phyloP scores from a whole-genome alignment of 2,329 filamentous ascomycete genomes.

The Aspergillus sp. region DNA sequence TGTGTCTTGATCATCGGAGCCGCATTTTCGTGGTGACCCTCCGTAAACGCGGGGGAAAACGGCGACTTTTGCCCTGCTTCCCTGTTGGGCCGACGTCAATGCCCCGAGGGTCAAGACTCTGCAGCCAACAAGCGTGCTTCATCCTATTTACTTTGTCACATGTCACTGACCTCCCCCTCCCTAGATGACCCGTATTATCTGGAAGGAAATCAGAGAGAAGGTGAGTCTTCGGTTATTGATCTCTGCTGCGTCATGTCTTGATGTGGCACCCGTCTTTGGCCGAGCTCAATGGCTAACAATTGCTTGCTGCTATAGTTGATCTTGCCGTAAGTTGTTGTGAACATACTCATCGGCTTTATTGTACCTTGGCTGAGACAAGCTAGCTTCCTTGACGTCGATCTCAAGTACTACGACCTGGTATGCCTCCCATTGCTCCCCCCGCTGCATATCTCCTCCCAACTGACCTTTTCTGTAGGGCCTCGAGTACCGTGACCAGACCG shows the following conservation, averaged over 20 bases:
- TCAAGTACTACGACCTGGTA: constrained; percentile 93
- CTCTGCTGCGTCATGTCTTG: constrained; percentile 3
- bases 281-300: constrained; percentile 9
- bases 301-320: constrained; percentile 63
- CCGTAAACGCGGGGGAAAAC: constrained; percentile 34
- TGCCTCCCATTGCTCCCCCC: constrained; percentile 16
- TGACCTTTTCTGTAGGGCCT: constrained; percentile 58
- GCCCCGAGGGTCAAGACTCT: constrained; percentile 17
- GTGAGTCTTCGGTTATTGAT: constrained; percentile 36
- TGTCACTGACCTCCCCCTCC: constrained; percentile 18
- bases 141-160: constrained; percentile 7
- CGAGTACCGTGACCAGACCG: constrained; percentile 91
- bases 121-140: constrained; percentile 8
- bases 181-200: constrained; percentile 98
- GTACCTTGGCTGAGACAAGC: constrained; percentile 19
- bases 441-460: background rate
- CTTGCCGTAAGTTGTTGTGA: constrained; percentile 59
- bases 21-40: constrained; percentile 27
- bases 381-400: constrained; percentile 87
- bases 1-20: constrained; percentile 14
- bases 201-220: constrained; percentile 98
- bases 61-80: constrained; percentile 20
- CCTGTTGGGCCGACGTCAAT: constrained; percentile 24
- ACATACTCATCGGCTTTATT: background rate
- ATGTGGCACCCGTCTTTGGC: constrained; percentile 15